Evolutionary conservation across 441 rosid species (phyloP).

Genomic region (Dalechampia spathulata): DNA sequence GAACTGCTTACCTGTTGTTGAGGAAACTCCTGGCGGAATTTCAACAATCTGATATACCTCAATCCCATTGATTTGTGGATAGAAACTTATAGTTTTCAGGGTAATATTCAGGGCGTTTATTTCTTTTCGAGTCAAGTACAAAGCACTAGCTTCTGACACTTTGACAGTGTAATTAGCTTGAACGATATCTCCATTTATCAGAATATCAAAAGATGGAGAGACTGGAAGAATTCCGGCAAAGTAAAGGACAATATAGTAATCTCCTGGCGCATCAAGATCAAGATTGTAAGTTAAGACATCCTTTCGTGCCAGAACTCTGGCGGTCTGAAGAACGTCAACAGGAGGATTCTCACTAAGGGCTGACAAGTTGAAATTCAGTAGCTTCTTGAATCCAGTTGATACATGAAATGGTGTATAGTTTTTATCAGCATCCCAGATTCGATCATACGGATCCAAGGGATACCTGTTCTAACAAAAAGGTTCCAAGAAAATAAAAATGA

Average conservation of each 20-base stretch:
- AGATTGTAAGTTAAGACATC: constrained; percentile 50
- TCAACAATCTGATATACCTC: constrained; percentile 64
- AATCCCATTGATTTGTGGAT: constrained; percentile 67
- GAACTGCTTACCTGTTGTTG: constrained; percentile 62
- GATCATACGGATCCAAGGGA: constrained; percentile 77
- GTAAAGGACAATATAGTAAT: constrained; percentile 68
- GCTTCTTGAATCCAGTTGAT: constrained; percentile 35
- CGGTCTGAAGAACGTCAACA: constrained; percentile 59
- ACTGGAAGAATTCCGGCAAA: constrained; percentile 76
- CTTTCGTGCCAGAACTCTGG: constrained; percentile 56
- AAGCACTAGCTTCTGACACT: constrained; percentile 39
- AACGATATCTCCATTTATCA: constrained; percentile 48
- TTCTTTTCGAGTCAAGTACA: constrained; percentile 36
- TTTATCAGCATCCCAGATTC: constrained; percentile 78
- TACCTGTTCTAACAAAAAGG: constrained; percentile 62
- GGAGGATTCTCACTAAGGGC: constrained; percentile 60
- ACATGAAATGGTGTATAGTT: constrained; percentile 52
- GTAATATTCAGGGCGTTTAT: constrained; percentile 53
- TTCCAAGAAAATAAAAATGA: no score
- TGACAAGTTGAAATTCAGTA: constrained; percentile 26
- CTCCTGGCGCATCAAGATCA: constrained; percentile 35
- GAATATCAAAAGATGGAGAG: constrained; percentile 58
- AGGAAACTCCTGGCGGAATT: constrained; percentile 65
- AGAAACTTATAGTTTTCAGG: constrained; percentile 40
- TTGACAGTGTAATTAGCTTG: constrained; percentile 43